These are phyloP conservation scores for Babesia gibsoni DNA, from an alignment of 169 alveolate genomes.

Conservation along the genomic window DNA sequence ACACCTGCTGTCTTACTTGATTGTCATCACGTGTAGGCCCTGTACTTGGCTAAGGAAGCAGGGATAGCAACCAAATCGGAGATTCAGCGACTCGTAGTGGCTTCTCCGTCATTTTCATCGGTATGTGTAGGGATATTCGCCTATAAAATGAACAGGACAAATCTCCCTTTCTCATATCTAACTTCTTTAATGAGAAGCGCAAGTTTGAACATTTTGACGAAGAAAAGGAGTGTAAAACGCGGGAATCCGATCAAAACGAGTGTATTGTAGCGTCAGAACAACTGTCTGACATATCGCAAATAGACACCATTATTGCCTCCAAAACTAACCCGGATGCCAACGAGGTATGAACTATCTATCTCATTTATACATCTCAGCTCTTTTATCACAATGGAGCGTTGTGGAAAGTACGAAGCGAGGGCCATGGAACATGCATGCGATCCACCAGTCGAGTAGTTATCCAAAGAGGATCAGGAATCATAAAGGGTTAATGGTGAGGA, in stretches of 20 bases:
- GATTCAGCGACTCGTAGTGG: slow-evolving; percentile 70
- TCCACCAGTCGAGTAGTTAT: slow-evolving; percentile 77
- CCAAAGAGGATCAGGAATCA: slow-evolving; percentile 76
- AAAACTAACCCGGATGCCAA: slow-evolving; percentile 22
- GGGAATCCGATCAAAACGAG: slow-evolving; percentile 1
- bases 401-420: slow-evolving; percentile 79
- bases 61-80: slow-evolving; percentile 79
- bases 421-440: slow-evolving; percentile 79
- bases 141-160: slow-evolving; percentile 51
- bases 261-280: slow-evolving; percentile 13
- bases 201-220: slow-evolving; percentile 29
- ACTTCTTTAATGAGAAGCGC: slow-evolving; percentile 63
- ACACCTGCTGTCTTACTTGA: not conserved
- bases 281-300: slow-evolving; percentile 19
- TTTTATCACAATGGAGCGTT: slow-evolving; percentile 69
- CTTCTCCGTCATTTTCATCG: slow-evolving; percentile 82
- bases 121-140: not conserved
- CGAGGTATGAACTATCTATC: slow-evolving; percentile 1
- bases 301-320: slow-evolving; percentile 39
- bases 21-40: slow-evolving; percentile 65
- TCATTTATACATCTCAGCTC: slow-evolving; percentile 19
- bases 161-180: slow-evolving; percentile 74
- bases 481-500: slow-evolving; percentile 76
- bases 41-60: slow-evolving; percentile 82
- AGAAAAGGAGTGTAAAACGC: slow-evolving; percentile 21